Percentiles rank a stretch among this genome's conserved stretches.
Evolutionary conservation across 2,329 filamentous ascomycete species (phyloP).

Genomic region (Fusarium sacchari): DNA sequence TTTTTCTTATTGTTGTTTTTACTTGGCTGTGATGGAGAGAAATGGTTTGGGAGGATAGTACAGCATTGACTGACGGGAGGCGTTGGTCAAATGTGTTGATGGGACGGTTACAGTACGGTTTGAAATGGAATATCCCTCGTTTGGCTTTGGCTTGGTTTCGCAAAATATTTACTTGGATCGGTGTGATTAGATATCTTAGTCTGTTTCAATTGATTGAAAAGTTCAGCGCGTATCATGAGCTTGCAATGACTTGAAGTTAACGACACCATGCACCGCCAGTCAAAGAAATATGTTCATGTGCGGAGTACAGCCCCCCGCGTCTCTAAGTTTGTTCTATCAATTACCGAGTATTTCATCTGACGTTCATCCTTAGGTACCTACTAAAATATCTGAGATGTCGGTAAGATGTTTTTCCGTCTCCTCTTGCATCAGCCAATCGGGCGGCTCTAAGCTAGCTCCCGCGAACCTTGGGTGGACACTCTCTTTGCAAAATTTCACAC

Average conservation of each 20-base stretch:
- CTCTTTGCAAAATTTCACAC: conserved; percentile 47
- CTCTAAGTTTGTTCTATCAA: neutral
- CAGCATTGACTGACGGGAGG: conserved; percentile 11
- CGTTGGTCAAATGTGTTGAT: conserved; percentile 34
- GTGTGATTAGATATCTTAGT: neutral
- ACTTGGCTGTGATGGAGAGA: neutral
- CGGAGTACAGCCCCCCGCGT: neutral
- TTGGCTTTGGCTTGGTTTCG: conserved; percentile 22
- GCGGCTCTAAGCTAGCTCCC: conserved; percentile 34
- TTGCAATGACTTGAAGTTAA: neutral
- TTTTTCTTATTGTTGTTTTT: conserved; percentile 24
- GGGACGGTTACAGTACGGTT: neutral
- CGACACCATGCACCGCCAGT: neutral
- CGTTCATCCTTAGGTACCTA: neutral
- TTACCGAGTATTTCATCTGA: neutral
- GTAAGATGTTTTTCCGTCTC: conserved; percentile 35
- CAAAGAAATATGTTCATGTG: neutral
- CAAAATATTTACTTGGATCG: neutral
- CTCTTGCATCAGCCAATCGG: conserved; percentile 27
- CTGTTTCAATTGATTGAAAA: conserved; percentile 19
- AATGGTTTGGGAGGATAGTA: conserved; percentile 13
- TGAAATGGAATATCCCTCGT: conserved; percentile 34
- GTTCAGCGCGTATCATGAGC: neutral
- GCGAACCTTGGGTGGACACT: conserved; percentile 29
- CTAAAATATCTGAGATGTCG: conserved; percentile 11